Conservation (phyloP, 2,329 filamentous ascomycete species). For the Aspergillus texensis region DNA sequence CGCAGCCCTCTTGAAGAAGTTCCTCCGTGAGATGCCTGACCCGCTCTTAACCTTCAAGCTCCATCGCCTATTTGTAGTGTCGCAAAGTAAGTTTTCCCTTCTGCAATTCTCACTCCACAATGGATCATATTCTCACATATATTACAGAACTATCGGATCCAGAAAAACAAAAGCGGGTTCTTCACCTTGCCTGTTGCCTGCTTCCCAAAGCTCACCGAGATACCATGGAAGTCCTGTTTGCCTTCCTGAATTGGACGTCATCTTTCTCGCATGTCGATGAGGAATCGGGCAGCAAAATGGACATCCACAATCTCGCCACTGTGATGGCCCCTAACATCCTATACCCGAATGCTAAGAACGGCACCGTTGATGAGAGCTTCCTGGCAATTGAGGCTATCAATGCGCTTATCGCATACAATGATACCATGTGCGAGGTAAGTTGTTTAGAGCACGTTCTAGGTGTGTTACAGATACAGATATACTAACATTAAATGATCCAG, state of each 20-base stretch:
- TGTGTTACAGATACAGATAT: background rate
- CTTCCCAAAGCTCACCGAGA: constrained; percentile 91
- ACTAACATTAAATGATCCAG: constrained; percentile 49
- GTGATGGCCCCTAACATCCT: constrained; percentile 97
- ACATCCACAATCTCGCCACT: constrained; percentile 94
- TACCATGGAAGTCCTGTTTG: constrained; percentile 91
- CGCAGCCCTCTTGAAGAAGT: constrained; percentile 91
- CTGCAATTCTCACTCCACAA: constrained; percentile 4
- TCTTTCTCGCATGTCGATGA: constrained; percentile 98
- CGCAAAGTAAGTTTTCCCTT: constrained; percentile 64
- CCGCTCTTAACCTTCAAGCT: constrained; percentile 94
- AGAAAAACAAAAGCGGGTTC: constrained; percentile 77
- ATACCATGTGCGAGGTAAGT: constrained; percentile 94
- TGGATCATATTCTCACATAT: constrained; percentile 2
- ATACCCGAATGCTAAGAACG: constrained; percentile 68
- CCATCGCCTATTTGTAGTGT: constrained; percentile 84
- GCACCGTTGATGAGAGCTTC: constrained; percentile 85
- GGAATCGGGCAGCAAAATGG: constrained; percentile 97
- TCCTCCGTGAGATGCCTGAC: constrained; percentile 90
- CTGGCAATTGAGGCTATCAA: constrained; percentile 91
- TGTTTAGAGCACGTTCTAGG: background rate
- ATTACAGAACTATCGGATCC: constrained; percentile 71
- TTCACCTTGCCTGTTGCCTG: constrained; percentile 90
- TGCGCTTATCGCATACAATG: constrained; percentile 86
- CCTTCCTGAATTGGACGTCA: constrained; percentile 95